Evolutionary conservation across 1,284 basidiomycete genomes (phyloP).

Genomic region (Pseudozyma thailandica): DNA sequence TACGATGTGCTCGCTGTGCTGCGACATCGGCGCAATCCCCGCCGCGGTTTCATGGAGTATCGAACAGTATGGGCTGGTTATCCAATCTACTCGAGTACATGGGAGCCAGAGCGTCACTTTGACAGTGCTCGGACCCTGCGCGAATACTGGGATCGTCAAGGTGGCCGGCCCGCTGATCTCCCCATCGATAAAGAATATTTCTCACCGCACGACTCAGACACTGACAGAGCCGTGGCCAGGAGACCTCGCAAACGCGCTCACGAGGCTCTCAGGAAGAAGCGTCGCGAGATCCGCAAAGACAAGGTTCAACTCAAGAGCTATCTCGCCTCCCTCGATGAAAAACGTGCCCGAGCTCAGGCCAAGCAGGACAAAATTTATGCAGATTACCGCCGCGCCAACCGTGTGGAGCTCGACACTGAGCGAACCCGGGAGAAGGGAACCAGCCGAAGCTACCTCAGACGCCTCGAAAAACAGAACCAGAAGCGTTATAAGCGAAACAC

Average conservation of each 20-base stretch:
- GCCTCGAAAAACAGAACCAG: slow-evolving; percentile 16
- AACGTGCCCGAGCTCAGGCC: slow-evolving; percentile 3
- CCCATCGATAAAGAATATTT: slow-evolving; percentile 8
- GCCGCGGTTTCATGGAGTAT: slow-evolving; percentile 39
- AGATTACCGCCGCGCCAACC: slow-evolving; percentile 9
- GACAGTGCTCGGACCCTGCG: slow-evolving; percentile 16
- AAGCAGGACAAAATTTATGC: slow-evolving; percentile 19
- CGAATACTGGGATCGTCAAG: slow-evolving; percentile 42
- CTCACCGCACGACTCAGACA: slow-evolving; percentile 32
- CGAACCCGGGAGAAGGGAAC: slow-evolving; percentile 27
- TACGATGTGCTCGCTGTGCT: slow-evolving; percentile 33
- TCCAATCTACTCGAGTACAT: slow-evolving; percentile 35
- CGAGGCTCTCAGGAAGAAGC: slow-evolving; percentile 31
- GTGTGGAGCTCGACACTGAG: slow-evolving; percentile 15
- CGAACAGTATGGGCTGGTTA: slow-evolving; percentile 39
- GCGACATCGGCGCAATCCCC: slow-evolving; percentile 36
- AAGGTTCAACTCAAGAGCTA: slow-evolving; percentile 22
- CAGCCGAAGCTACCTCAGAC: slow-evolving; percentile 20
- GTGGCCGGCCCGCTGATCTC: slow-evolving; percentile 25
- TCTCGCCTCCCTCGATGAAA: slow-evolving; percentile 17
- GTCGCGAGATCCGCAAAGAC: slow-evolving; percentile 34
- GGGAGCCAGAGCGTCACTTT: slow-evolving; percentile 39
- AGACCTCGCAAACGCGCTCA: slow-evolving; percentile 36
- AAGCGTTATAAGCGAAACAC: slow-evolving; percentile 19
- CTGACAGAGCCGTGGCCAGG: slow-evolving; percentile 27